Evolutionary conservation across 768 basidiomycete genomes (phyloP), one percentile per base, ranked within the genome.

Genomic region (Termitomyces heimii): DNA sequence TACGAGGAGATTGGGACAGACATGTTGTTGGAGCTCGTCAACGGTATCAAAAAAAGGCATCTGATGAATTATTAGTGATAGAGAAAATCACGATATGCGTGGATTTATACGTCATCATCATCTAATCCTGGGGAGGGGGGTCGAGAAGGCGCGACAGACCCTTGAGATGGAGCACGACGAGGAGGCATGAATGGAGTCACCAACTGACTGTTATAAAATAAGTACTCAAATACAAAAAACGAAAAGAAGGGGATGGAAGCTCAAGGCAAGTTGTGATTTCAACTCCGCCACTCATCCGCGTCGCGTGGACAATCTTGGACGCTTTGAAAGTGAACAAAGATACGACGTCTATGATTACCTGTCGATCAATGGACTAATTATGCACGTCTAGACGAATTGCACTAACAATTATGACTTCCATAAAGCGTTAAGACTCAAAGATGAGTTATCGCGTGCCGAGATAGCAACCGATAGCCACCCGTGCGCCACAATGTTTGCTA

Each of bases 21-120:
- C 90, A 67, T 92, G 87, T 62, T 89, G 85, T 65, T 92, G 90
- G 14, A 92, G 84, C 61, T 92, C 90, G 63, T 92, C 90, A n/a
- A 92, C 81, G 22, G 74, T 84, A 65, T 91, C 89, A 62, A 92
- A 92, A 68, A 79, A 88, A 7, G 81, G 75, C 1, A 71, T 68
- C 86, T 88, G 58, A 46, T 50, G 40, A 46, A 54, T 50, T 14
- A n/a, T 59, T 34, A 50, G 45, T 20, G 37, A 46, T 9, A 31
- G 3, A 37, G 18, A 37, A n/a, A 34, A 31, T 32, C 12, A 29
- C 26, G 49, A 52, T 48, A n/a, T 55, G 37, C 56, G 3, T 37
- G 10, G 34, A 42, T 26, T 5, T 10, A 56, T 51, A 74, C 78
- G 58, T 79, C 77, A 53, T 71, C 70, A 1, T 80, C 79, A 8